Evolutionary conservation across 1,284 basidiomycete species (phyloP).

Genomic region (Leccinum fallax): DNA sequence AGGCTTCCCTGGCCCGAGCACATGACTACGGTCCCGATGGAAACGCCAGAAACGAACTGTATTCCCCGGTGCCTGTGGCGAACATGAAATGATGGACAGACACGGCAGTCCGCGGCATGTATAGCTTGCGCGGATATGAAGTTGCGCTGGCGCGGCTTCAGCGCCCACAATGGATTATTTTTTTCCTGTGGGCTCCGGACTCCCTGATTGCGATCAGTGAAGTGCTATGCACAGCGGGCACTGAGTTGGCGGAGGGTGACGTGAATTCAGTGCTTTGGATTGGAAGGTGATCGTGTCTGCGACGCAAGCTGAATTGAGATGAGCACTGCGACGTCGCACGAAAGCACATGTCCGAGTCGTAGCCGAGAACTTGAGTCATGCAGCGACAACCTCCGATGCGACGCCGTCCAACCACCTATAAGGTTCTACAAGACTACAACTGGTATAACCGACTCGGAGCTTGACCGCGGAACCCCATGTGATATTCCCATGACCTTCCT

Average conservation of each 20-base stretch:
- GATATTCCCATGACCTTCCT: slow-evolving; percentile 10
- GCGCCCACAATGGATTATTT: slow-evolving; percentile 11
- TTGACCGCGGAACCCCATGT: background rate
- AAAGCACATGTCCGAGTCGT: background rate
- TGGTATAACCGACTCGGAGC: background rate
- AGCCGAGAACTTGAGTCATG: background rate
- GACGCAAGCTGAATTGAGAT: background rate
- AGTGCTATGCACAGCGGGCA: slow-evolving; percentile 15
- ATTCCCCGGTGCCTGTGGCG: slow-evolving; percentile 37
- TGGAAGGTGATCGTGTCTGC: background rate
- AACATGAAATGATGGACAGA: slow-evolving; percentile 28
- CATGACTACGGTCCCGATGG: slow-evolving; percentile 30
- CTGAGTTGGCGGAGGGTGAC: background rate
- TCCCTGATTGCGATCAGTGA: slow-evolving; percentile 3
- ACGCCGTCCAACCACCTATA: background rate
- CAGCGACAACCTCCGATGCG: background rate
- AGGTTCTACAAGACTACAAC: background rate
- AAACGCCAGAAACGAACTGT: slow-evolving; percentile 23
- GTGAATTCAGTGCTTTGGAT: background rate
- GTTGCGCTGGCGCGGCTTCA: slow-evolving; percentile 15
- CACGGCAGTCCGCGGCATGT: slow-evolving; percentile 29
- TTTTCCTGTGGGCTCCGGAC: slow-evolving; percentile 9
- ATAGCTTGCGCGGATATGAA: slow-evolving; percentile 35
- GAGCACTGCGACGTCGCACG: background rate
- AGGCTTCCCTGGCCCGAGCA: slow-evolving; percentile 7